Evolutionary conservation across 2,329 filamentous ascomycete species (phyloP).

Genomic region (Sclerotinia spermophila): DNA sequence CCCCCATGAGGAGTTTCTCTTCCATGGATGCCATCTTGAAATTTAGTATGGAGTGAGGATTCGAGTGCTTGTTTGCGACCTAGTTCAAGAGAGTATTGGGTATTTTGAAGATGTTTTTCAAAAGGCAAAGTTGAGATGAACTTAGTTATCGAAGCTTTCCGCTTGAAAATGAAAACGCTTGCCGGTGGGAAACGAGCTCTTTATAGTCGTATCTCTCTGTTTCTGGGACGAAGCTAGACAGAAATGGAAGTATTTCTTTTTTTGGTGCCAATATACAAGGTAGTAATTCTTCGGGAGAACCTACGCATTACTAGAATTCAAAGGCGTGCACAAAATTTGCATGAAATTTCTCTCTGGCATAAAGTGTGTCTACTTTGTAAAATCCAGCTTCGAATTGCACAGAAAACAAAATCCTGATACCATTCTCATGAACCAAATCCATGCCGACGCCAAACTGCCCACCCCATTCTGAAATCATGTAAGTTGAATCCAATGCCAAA

Average conservation of each 20-base stretch:
- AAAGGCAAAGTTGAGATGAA: no score
- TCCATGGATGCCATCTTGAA: not conserved
- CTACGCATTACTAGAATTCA: not conserved
- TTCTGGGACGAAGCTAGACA: not conserved
- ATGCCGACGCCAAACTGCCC: not conserved
- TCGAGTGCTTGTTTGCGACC: not conserved
- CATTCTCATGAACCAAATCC: not conserved
- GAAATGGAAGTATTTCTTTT: not conserved
- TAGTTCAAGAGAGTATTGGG: not conserved
- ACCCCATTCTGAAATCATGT: not conserved
- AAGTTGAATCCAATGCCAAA: not conserved
- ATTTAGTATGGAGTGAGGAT: not conserved
- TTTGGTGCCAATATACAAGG: not conserved
- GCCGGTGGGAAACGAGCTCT: not conserved
- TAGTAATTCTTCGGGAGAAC: not conserved
- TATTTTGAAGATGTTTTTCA: no score
- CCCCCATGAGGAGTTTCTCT: not conserved
- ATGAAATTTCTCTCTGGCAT: not conserved
- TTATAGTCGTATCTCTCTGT: not conserved
- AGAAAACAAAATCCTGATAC: no score
- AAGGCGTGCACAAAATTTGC: not conserved
- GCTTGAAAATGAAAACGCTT: not conserved
- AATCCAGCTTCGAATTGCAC: no score
- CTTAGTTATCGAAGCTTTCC: not conserved
- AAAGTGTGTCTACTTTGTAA: not conserved